Evolutionary conservation across 257 asterid species (phyloP), one percentile per base, ranked within the genome.

Genomic region (Lantana camara): DNA sequence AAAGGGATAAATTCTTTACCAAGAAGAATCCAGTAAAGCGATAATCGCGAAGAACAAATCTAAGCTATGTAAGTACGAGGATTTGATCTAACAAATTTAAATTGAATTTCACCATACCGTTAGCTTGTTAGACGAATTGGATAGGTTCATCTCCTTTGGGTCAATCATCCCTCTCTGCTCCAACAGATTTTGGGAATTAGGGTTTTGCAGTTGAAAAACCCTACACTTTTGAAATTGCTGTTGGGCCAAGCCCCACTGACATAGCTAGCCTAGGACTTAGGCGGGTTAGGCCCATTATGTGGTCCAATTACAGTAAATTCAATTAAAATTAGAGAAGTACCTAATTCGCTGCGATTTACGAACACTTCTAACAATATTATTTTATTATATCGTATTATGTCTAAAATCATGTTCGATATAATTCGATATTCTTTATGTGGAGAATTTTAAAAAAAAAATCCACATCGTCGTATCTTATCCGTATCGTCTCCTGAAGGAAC

Each of bases 161-260:
- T 30, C 0, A 1, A 20, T 62, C 27, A 19, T 7, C 32, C 47
- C 38, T 35, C 38, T 17, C 22, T 48, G 48, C 69, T 49, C 35
- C 53, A 65, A 4, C 27, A 10, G 22, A 52, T 32, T 44, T 56
- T 47, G 62, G n/a, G 40, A 30, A 40, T 42, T 64, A 71, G 68
- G 77, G 60, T 58, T 66, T 27, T 64, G 68, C 45, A 47, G 50
- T 14, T 9, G 49, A 63, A 56, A 2, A 2, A 48, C 10, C 62
- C 59, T 7, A 11, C 13, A 13, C 0, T 27, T 11, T 3, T 3
- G 38, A 13, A 37, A 7, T 62, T 34, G 5, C 4, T 12, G 46
- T 15, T 6, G 63, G 57, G 45, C 55, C 16, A 44, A 23, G 52
- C 60, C 69, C 70, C 70, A 35, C 8, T 14, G 3, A 2, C 14